A percentile compares a stretch with the other conserved stretches of the same genome.
phyloP scores from a whole-genome alignment of 495 filamentous ascomycete species.

The Pyrenula aspistea region DNA sequence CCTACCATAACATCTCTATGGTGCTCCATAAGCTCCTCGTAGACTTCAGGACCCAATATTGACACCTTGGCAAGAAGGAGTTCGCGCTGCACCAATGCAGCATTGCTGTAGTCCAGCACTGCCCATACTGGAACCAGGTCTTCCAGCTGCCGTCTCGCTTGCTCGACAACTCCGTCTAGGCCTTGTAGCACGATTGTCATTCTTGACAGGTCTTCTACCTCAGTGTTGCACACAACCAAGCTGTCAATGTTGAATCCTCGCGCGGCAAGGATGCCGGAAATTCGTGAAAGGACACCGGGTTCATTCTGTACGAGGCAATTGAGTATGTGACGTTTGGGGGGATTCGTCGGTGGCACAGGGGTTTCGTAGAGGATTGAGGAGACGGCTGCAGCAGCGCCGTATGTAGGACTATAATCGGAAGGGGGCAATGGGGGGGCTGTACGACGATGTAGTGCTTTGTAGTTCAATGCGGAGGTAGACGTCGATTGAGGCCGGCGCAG shows the following conservation, averaged over 20 bases:
- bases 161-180: constrained; percentile 95
- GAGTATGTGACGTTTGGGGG: constrained; percentile 86
- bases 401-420: constrained; percentile 59
- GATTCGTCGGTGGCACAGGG: constrained; percentile 66
- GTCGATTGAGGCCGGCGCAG: not conserved
- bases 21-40: constrained; percentile 89
- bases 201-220: constrained; percentile 91
- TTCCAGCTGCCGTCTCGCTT: constrained; percentile 88
- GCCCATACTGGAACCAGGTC: constrained; percentile 98
- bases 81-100: constrained; percentile 92
- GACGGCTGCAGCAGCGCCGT: constrained; percentile 91
- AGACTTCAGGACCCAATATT: constrained; percentile 92
- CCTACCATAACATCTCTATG: constrained; percentile 53
- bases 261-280: constrained; percentile 92
- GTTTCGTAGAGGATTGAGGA: constrained; percentile 99
- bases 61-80: constrained; percentile 93
- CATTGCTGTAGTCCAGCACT: constrained; percentile 85
- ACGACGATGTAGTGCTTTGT: constrained; percentile 92
- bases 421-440: constrained; percentile 71
- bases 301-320: constrained; percentile 99
- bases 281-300: constrained; percentile 88
- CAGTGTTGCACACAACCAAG: constrained; percentile 92
- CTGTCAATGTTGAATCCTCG: constrained; percentile 99
- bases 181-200: constrained; percentile 98
- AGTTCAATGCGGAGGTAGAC: constrained; percentile 75